Conservation (phyloP, 1,284 basidiomycete species). For the Pseudozyma sp. region DNA sequence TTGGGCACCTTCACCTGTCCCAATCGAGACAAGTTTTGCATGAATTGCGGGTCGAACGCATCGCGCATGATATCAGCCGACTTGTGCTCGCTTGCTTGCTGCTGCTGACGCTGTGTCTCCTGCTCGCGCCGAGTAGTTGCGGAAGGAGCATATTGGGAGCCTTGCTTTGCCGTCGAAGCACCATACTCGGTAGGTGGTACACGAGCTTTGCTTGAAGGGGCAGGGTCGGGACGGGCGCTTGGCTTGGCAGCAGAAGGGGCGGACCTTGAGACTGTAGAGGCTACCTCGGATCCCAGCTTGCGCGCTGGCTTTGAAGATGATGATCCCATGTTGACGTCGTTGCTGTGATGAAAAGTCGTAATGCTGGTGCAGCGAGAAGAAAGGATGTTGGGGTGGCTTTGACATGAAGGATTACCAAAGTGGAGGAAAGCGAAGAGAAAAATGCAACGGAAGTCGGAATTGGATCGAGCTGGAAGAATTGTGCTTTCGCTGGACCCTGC, state of each 20-base stretch:
- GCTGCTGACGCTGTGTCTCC: constrained; percentile 31
- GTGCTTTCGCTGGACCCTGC: constrained; percentile 28
- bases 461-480: neutral
- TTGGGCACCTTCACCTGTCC: constrained; percentile 51
- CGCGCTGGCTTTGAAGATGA: constrained; percentile 52
- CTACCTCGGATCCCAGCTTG: constrained; percentile 42
- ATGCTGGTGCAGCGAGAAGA: neutral
- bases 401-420: constrained; percentile 28
- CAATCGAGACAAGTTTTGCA: constrained; percentile 44
- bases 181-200: constrained; percentile 30
- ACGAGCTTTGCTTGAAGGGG: too few species aligned
- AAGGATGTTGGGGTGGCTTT: neutral
- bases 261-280: constrained; percentile 31
- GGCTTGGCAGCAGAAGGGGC: constrained; percentile 28
- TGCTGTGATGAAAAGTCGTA: too few species aligned
- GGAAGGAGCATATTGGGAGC: constrained; percentile 26
- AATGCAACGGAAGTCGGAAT: constrained; percentile 26
- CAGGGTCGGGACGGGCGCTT: too few species aligned
- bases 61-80: constrained; percentile 52
- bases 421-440: constrained; percentile 26
- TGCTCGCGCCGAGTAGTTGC: constrained; percentile 26
- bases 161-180: constrained; percentile 23
- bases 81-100: constrained; percentile 44
- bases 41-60: constrained; percentile 49
- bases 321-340: constrained; percentile 41